A percentile compares a stretch with the other conserved stretches of the same genome.
These are phyloP conservation scores for Gigaspora rosea DNA, from an alignment of 192 early-diverging fungal species.

Conservation along the genomic window DNA sequence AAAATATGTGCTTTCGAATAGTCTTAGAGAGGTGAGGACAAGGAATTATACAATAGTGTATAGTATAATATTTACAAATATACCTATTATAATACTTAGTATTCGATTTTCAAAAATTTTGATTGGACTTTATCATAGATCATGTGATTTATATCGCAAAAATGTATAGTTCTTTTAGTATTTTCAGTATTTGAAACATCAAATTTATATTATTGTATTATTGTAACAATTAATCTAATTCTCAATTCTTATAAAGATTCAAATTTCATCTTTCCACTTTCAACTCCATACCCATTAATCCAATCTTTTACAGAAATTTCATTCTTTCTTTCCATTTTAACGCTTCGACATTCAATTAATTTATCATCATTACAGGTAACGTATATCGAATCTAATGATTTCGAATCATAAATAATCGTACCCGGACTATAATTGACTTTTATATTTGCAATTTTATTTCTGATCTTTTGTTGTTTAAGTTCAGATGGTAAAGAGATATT, in stretches of 20 bases:
- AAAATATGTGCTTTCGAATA: no score
- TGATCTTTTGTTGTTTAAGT: constrained; percentile 19
- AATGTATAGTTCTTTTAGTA: no score
- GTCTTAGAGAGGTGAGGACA: no score
- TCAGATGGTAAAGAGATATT: constrained; percentile 35
- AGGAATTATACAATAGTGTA: no score
- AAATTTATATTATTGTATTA: no score
- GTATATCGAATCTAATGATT: constrained; percentile 39
- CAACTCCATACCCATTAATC: constrained; percentile 68
- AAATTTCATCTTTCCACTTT: constrained; percentile 38
- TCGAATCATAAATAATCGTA: constrained; percentile 38
- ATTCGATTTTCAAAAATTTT: no score
- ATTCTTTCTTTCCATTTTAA: constrained; percentile 67
- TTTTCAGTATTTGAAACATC: no score
- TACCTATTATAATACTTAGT: no score
- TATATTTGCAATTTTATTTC: constrained; percentile 31
- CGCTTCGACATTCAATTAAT: constrained; percentile 20
- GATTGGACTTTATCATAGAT: no score
- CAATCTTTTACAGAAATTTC: constrained; percentile 60
- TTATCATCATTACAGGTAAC: constrained; percentile 55
- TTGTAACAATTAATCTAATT: no score
- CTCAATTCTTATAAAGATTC: background rate
- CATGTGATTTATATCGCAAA: no score
- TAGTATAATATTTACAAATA: no score
- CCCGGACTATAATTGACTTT: constrained; percentile 36